A percentile compares a stretch with the other conserved stretches of the same genome.
These are phyloP conservation scores for Rhizomucor pusillus DNA, from an alignment of 371 early-diverging fungal species.

Conservation along the genomic window DNA sequence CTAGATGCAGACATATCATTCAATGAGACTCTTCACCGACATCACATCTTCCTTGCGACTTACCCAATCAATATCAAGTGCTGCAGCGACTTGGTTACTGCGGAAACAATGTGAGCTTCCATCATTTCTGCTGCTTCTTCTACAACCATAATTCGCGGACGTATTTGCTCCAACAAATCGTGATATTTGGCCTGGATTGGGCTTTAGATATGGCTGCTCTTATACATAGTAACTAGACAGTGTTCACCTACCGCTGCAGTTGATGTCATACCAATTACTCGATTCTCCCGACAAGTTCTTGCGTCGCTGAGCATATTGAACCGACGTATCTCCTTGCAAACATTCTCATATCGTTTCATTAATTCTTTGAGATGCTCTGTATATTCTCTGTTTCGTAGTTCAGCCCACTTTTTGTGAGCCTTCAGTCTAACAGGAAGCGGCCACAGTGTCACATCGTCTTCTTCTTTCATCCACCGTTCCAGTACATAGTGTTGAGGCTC, in stretches of 20 bases:
- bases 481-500: constrained; percentile 21
- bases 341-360: constrained; percentile 31
- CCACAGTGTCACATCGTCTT: constrained; percentile 51
- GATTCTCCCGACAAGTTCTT: constrained; percentile 37
- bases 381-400: constrained; percentile 28
- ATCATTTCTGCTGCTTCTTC: constrained; percentile 80
- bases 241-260: constrained; percentile 61
- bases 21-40: neutral
- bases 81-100: constrained; percentile 52
- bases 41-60: constrained; percentile 2
- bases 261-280: constrained; percentile 71
- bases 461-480: constrained; percentile 40
- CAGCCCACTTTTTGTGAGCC: constrained; percentile 59
- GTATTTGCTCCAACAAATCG: constrained; percentile 46
- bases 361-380: constrained; percentile 24
- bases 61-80: constrained; percentile 73
- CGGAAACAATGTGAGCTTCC: constrained; percentile 67
- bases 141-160: constrained; percentile 56
- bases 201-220: neutral
- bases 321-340: constrained; percentile 44
- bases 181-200: constrained; percentile 57
- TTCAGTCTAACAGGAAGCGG: constrained; percentile 49
- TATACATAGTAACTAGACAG: neutral
- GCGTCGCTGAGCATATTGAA: constrained; percentile 39
- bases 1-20: constrained; percentile 16